Conservation (phyloP, 2,329 filamentous ascomycete species). For the Colletotrichum gloeosporioides region DNA sequence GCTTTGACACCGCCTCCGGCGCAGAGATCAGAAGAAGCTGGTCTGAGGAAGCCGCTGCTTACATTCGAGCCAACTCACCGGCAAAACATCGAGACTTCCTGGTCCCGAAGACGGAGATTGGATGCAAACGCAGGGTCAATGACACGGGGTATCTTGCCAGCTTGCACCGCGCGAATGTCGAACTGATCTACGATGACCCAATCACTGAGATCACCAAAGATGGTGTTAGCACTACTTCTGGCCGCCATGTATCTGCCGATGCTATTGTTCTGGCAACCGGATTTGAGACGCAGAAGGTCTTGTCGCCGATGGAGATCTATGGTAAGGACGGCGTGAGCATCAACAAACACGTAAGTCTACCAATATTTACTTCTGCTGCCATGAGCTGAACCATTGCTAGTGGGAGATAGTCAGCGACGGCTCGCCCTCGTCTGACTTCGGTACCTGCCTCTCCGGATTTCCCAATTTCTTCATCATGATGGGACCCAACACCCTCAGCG, state of each 20-base stretch:
- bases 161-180: slow-evolving; percentile 32
- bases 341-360: background rate
- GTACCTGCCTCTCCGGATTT: background rate
- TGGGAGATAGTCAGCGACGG: background rate
- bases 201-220: slow-evolving; percentile 28
- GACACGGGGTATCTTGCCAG: slow-evolving; percentile 36
- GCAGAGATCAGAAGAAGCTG: background rate
- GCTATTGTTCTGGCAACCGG: background rate
- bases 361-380: background rate
- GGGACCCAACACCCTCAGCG: background rate
- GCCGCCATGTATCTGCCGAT: background rate
- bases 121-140: slow-evolving; percentile 39
- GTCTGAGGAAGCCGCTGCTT: background rate
- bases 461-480: background rate
- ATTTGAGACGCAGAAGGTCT: background rate
- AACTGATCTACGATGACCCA: slow-evolving; percentile 27
- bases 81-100: slow-evolving; percentile 32
- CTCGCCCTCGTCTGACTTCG: background rate
- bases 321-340: background rate
- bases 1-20: background rate
- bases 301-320: background rate
- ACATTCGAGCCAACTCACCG: slow-evolving; percentile 22
- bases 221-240: slow-evolving; percentile 17
- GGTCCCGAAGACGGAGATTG: slow-evolving; percentile 35
- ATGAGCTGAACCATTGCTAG: background rate